Evolutionary conservation across 164 flowering plant species (phyloP), one percentile per base, ranked within the genome.

Genomic region (Stephania cephalantha): DNA sequence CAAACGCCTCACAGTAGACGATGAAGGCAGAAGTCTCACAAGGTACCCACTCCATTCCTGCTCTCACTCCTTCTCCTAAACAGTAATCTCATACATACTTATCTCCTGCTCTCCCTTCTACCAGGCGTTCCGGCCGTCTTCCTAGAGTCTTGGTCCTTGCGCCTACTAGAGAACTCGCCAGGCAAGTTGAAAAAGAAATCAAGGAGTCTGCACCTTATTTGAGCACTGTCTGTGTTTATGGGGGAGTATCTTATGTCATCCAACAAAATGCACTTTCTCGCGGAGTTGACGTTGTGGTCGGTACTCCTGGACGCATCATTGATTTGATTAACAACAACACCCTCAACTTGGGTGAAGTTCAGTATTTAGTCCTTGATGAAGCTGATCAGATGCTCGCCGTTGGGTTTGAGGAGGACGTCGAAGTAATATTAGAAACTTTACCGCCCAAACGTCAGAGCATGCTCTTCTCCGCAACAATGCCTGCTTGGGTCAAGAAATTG

Each of bases 401-500:
- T 81, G 99, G 99, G n/a, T 95, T 95, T 86, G 99, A 95, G 87
- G 99, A 95, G 79, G 98, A 87, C 78, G 99, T 95, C 64, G 99
- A 95, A 84, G 64, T 77, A 11, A 95, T 95, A 76, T 76, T 95
- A 68, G 86, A 91, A 77, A 87, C 84, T 63, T 86, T 95, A 77
- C 99, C 99, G 45, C 10, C 92, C 13, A 30, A 88, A 84, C 82
- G 99, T 68, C 98, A 95, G 81, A 95, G 91, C 85, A 92, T 95
- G 99, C 98, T 95, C 83, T 95, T 95, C 85, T 95, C 99, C 46
- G 99, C 99, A 71, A 95, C 99, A 17, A 95, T 95, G 98, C 99
- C 99, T 82, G 73, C 80, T 29, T 95, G 99, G 99, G 94, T 95
- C 35, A 93, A 95, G 84, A 92, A 93, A 81, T 78, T 95, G 76